Conservation (phyloP, 495 filamentous ascomycete genomes). For the Trichoderma virens region DNA sequence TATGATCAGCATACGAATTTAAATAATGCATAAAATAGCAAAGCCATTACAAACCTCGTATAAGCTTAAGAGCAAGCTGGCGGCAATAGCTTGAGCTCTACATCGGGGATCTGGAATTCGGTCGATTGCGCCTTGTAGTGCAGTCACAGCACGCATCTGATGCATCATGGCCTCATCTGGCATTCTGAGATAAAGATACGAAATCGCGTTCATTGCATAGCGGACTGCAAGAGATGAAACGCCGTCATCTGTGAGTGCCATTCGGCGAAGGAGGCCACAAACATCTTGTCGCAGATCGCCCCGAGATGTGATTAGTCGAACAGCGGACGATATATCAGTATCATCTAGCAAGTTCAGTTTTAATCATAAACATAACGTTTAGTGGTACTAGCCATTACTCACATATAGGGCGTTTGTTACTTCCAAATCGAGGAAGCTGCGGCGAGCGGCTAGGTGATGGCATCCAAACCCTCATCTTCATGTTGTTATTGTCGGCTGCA, state of each 20-base stretch:
- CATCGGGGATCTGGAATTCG: background rate
- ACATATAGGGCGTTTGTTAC: background rate
- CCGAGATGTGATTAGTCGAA: background rate
- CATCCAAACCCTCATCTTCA: background rate
- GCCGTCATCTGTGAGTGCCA: background rate
- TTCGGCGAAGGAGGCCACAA: background rate
- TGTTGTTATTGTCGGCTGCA: background rate
- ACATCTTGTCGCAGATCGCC: background rate
- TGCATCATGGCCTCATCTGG: background rate
- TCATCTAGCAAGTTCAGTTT: background rate
- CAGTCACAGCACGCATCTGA: background rate
- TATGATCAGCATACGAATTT: background rate
- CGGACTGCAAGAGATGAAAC: background rate
- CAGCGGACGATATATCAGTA: background rate
- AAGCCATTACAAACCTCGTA: constrained; percentile 5
- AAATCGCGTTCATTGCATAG: constrained; percentile 2
- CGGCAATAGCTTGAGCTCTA: constrained; percentile 1
- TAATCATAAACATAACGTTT: background rate
- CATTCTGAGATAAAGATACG: background rate
- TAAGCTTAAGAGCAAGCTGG: background rate
- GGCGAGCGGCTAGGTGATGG: background rate
- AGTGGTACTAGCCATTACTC: background rate
- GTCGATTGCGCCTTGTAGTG: background rate
- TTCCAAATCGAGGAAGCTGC: background rate
- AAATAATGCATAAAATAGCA: background rate